A percentile compares a stretch with the other conserved stretches of the same genome.
These are phyloP conservation scores for Cryptococcus sp. DNA, from an alignment of 1,284 basidiomycete species.

Conservation along the genomic window DNA sequence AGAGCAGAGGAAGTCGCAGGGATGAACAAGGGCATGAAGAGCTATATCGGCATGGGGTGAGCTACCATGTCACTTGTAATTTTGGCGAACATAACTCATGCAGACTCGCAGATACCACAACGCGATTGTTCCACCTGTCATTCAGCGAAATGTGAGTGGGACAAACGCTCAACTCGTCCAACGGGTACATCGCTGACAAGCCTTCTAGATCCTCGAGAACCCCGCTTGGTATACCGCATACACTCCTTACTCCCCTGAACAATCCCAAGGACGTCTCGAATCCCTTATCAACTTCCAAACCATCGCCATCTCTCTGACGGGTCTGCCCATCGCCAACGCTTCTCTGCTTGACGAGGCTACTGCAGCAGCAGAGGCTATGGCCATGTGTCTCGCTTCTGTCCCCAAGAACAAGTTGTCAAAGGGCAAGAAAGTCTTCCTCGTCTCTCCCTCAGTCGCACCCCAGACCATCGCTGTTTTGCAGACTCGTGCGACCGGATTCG, in stretches of 20 bases:
- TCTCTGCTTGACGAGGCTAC: constrained; percentile 90
- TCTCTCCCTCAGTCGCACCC: constrained; percentile 76
- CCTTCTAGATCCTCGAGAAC: constrained; percentile 80
- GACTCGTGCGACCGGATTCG: constrained; percentile 86
- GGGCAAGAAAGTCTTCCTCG: constrained; percentile 81
- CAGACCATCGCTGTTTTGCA: constrained; percentile 84
- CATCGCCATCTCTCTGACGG: constrained; percentile 91
- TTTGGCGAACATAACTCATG: background rate
- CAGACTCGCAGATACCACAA: constrained; percentile 67
- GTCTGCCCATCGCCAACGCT: constrained; percentile 92
- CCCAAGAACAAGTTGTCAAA: constrained; percentile 58
- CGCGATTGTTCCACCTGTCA: constrained; percentile 88
- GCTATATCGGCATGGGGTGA: constrained; percentile 92
- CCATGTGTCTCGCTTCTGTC: constrained; percentile 52
- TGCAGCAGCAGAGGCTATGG: constrained; percentile 80
- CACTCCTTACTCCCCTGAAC: constrained; percentile 66
- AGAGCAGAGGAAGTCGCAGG: constrained; percentile 74
- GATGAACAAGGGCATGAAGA: constrained; percentile 81
- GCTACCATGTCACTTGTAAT: constrained; percentile 3
- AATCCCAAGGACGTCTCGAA: constrained; percentile 73
- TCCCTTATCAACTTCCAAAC: constrained; percentile 97
- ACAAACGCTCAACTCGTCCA: no score
- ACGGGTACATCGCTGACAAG: background rate
- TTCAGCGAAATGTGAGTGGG: constrained; percentile 78
- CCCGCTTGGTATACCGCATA: constrained; percentile 99